phyloP scores from a whole-genome alignment of 78 protist genomes.

The Planoprotostelium fungivorum region DNA sequence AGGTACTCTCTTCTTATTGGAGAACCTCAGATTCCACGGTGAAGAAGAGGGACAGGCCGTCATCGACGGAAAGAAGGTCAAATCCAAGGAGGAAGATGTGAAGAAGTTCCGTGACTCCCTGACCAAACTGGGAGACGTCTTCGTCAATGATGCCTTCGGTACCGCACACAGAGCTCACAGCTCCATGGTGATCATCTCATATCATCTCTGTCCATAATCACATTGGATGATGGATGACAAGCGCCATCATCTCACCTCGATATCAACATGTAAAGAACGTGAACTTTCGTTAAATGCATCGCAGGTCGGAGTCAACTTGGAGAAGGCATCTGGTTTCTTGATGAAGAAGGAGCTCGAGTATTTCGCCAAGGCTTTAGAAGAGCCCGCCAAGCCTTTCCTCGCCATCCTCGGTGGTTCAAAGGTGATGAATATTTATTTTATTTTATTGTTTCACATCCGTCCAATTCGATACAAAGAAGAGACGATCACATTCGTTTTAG shows the following conservation, averaged over 20 bases:
- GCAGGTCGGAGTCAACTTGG: constrained; percentile 70
- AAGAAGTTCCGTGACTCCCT: constrained; percentile 88
- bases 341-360: constrained; percentile 93
- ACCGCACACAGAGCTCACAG: constrained; percentile 99
- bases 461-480: no score
- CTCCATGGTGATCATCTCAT: no score
- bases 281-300: no score
- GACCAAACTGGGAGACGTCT: constrained; percentile 92
- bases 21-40: constrained; percentile 97
- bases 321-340: constrained; percentile 90
- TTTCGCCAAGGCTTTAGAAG: constrained; percentile 86
- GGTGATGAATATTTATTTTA: no score
- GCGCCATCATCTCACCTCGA: neutral
- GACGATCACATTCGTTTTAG: no score
- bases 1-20: constrained; percentile 87
- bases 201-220: neutral
- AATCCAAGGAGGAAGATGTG: constrained; percentile 81
- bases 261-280: neutral
- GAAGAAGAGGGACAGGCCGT: constrained; percentile 93
- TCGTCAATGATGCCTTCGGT: constrained; percentile 99
- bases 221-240: no score
- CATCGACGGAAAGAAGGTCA: constrained; percentile 50
- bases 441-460: no score
- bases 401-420: constrained; percentile 97
- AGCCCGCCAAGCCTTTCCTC: constrained; percentile 92